Evolutionary conservation across 805 yeast species (phyloP).

Genomic region (Candida broadrunensis): DNA sequence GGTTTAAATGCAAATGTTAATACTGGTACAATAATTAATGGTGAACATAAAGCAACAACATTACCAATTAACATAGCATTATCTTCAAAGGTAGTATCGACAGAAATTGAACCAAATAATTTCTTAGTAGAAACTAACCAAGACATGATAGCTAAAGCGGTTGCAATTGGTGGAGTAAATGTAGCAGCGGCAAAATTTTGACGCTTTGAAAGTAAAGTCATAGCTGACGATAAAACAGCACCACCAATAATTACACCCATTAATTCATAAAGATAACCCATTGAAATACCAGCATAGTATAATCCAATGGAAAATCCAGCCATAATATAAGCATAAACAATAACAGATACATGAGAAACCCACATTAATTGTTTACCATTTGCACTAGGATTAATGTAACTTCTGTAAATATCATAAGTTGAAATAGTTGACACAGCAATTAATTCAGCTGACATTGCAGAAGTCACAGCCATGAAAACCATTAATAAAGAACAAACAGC

Average conservation of each 20-base stretch:
- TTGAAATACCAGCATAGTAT: conserved; percentile 74
- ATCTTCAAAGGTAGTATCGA: conserved; percentile 67
- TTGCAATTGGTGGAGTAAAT: conserved; percentile 75
- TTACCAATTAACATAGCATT: conserved; percentile 90
- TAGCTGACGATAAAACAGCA: conserved; percentile 75
- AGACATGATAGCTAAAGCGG: conserved; percentile 67
- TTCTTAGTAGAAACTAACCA: conserved; percentile 40
- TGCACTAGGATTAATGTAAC: conserved; percentile 77
- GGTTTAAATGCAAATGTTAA: conserved; percentile 63
- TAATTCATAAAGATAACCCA: conserved; percentile 83
- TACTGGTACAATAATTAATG: conserved; percentile 62
- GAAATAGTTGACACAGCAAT: conserved; percentile 83
- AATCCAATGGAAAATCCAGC: conserved; percentile 82
- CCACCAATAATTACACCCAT: conserved; percentile 90
- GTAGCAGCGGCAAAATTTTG: conserved; percentile 71
- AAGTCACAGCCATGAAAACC: conserved; percentile 89
- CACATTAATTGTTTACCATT: conserved; percentile 67
- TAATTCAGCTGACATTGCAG: conserved; percentile 89
- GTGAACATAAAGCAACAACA: conserved; percentile 75
- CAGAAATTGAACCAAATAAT: conserved; percentile 28
- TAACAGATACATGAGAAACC: conserved; percentile 66
- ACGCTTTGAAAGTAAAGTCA: conserved; percentile 60
- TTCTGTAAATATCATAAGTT: conserved; percentile 83
- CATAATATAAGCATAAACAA: conserved; percentile 59
- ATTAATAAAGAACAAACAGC: conserved; percentile 77